Base-by-base conservation (phyloP, 2,329 filamentous ascomycete genomes). In the Colletotrichum sidae region DNA sequence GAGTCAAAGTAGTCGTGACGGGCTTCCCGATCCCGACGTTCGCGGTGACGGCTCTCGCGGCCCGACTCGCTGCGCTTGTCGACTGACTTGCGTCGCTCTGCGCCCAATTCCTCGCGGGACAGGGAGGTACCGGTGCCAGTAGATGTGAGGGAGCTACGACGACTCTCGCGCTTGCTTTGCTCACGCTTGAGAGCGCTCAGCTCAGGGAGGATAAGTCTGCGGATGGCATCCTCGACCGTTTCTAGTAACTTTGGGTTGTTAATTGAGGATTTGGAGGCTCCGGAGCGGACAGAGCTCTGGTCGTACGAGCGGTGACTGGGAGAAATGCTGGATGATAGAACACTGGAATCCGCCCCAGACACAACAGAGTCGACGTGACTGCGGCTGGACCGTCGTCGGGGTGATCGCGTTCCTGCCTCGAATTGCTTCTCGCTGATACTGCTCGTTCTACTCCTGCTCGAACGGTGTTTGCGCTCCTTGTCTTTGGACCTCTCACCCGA, bases 191-290 rank as follows among this genome's bases (percentile, higher is more conserved):
- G 83, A 9, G 94, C 93, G 71, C 93, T 95, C 49, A 99, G 84
- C 77, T 99, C 95, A 0, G 96, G 96, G 3, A 99, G 80, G 57
- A 97, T 97, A 54, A 97, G 84, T 53, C 94, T 88, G 68, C 93
- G 90, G 73, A 97, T 97, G 12, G 94, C 94, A 78, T 97, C 94
- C 79, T 97, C 94, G 3, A 97, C 94, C 0, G 94, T 96, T 72
- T 96, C 92, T 2, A 97, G 85, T 2, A 97, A 81, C 74, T 93
- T 96, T 0, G 94, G 94, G 72, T 97, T 97, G 79, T 96, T 97
- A 75, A 96, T 92, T 0, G 92, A 95, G 3, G 93, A 92, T 33
- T 80, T 78, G 35, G 86, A 88, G 33, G 78, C 77, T 8, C 78
- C 80, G 0, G 83, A 85, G 60, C 80, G 82, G 65, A 81, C 76